Evolutionary conservation across 2,329 filamentous ascomycete genomes (phyloP), one percentile per base, ranked within the genome.

Genomic region (Cryphonectria naterciae): DNA sequence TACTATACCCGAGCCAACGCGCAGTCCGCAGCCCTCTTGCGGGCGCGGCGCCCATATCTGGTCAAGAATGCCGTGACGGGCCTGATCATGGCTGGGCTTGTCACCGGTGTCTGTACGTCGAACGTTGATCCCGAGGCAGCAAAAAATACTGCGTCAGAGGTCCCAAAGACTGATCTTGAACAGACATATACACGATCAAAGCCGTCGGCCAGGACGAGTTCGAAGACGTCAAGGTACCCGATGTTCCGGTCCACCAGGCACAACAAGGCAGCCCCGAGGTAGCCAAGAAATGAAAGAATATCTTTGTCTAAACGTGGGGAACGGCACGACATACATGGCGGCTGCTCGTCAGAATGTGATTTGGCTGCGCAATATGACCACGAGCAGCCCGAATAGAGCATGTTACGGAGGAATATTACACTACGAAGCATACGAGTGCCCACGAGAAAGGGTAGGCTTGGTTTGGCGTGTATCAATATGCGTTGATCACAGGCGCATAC

Each of bases 191-290:
- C 78, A 89, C 88, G 4, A 92, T 99, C 79, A 88, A 86, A 75
- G 94, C 93, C 68, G 93, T 99, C 78, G 94, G 95, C 60, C 96
- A 98, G 82, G 96, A 98, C 81, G 93, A 98, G 75, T 99, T 99
- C 83, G 93, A 95, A 70, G 96, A 99, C 79, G 95, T 98, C 76
- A 91, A 94, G 79, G 91, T 98, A 52, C 96, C 96, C 39, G 92
- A 93, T 79, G 85, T 87, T 67, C 91, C 93, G 2, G 70, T 74
- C 35, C 69, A 70, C 46, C 70, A 75, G 22, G 68, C 75, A 70
- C 65, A 76, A 58, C 73, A 70, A 22, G 39, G 69, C 37, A 68
- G 8, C n/a, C 41, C 75, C 52, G 62, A 69, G 54, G 32, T 69
- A n/a, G 77, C 82, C 54, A 79, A 82, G 70, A 77, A 74, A 17